Evolutionary conservation across 257 asterid genomes (phyloP).

Genomic region (Nicotiana paniculata): DNA sequence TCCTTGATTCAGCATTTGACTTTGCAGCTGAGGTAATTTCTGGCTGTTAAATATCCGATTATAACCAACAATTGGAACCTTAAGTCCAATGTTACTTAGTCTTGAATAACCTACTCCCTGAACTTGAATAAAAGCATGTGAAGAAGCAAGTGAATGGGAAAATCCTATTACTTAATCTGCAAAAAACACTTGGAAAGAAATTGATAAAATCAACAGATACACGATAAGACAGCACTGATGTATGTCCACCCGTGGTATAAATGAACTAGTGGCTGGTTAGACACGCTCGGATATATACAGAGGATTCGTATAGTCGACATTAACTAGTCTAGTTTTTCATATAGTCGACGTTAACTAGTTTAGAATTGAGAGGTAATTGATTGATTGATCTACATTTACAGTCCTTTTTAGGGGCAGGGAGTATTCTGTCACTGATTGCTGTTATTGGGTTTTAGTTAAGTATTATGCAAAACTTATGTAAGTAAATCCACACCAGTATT

Average conservation of each 20-base stretch:
- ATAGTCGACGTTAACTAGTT: too few relatives aligned
- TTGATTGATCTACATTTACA: too few relatives aligned
- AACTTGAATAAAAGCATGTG: not conserved
- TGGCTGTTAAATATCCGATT: not conserved
- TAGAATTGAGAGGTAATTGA: too few relatives aligned
- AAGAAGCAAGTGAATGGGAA: not conserved
- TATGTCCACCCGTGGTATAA: not conserved
- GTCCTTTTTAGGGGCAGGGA: too few relatives aligned
- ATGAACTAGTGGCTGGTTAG: not conserved
- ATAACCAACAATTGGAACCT: not conserved
- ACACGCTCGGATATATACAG: not conserved
- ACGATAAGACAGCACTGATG: not conserved
- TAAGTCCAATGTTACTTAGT: not conserved
- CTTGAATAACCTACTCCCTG: not conserved
- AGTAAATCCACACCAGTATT: too few relatives aligned
- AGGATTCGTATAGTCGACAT: not conserved
- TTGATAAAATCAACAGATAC: not conserved
- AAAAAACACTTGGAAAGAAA: not conserved
- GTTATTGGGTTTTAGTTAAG: too few relatives aligned
- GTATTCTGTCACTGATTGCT: too few relatives aligned
- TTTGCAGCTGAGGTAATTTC: not conserved
- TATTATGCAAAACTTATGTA: too few relatives aligned
- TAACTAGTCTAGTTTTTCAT: not conserved
- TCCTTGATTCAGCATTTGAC: not conserved
- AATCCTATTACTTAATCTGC: not conserved